A percentile compares a stretch with the other conserved stretches of the same genome.
Evolutionary conservation across 2,329 filamentous ascomycete species (phyloP).

Genomic region (Aspergillus fischeri): DNA sequence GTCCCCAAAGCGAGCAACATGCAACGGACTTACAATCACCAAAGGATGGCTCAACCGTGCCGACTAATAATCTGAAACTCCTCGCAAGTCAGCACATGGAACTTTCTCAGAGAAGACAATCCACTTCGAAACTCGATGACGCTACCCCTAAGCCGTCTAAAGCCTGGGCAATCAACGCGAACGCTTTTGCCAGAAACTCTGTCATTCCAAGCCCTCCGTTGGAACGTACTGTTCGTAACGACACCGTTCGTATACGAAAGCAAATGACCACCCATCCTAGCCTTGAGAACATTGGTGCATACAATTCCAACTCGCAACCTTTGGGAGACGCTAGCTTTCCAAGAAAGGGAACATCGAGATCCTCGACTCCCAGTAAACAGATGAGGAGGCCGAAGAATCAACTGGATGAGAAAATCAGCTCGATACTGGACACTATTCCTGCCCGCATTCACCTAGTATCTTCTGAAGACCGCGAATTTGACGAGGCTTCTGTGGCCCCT

Average conservation of each 20-base stretch:
- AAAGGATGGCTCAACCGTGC: slow-evolving; percentile 7
- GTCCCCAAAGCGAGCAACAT: slow-evolving; percentile 1
- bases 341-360: slow-evolving; percentile 19
- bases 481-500: slow-evolving; percentile 28
- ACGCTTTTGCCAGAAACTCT: slow-evolving; percentile 14
- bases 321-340: slow-evolving; percentile 17
- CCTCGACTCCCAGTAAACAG: slow-evolving; percentile 40
- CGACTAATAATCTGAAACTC: slow-evolving; percentile 4
- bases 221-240: slow-evolving; percentile 19
- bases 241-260: slow-evolving; percentile 23
- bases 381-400: slow-evolving; percentile 57
- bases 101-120: slow-evolving; percentile 11
- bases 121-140: slow-evolving; percentile 8
- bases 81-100: slow-evolving; percentile 11
- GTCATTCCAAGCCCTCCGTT: slow-evolving; percentile 10
- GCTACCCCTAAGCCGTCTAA: slow-evolving; percentile 2
- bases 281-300: slow-evolving; percentile 29
- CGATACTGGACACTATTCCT: slow-evolving; percentile 72
- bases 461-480: slow-evolving; percentile 37
- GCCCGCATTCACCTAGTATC: slow-evolving; percentile 71
- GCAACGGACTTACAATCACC: slow-evolving; percentile 10
- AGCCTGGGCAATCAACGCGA: slow-evolving; percentile 15
- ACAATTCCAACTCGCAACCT: slow-evolving; percentile 20
- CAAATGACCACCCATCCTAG: slow-evolving; percentile 30
- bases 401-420: slow-evolving; percentile 73